phyloP scores from a whole-genome alignment of 2,329 filamentous ascomycete genomes.

The Talaromyces sp. region DNA sequence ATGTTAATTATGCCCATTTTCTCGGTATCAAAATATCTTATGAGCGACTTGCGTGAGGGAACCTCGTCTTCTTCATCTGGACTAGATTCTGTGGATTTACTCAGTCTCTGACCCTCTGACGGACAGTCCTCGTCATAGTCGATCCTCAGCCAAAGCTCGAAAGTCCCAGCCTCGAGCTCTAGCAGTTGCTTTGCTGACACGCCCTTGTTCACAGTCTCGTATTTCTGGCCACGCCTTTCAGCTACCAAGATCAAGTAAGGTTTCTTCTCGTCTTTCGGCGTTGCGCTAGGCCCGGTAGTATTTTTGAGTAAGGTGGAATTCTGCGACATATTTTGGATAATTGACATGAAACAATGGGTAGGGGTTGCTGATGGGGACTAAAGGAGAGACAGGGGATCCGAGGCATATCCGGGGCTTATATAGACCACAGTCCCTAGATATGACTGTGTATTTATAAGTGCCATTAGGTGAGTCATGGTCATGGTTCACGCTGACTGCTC shows the following conservation, averaged over 20 bases:
- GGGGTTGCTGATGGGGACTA: not conserved
- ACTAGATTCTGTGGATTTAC: not conserved
- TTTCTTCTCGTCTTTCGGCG: no score
- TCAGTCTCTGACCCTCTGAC: not conserved
- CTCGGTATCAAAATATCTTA: not conserved
- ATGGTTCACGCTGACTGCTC: not conserved
- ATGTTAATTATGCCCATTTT: no score
- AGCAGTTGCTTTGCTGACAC: not conserved
- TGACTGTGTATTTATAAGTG: not conserved
- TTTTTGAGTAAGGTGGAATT: not conserved
- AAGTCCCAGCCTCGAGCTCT: not conserved
- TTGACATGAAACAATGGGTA: no score
- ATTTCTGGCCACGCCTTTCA: not conserved
- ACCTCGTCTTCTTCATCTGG: no score
- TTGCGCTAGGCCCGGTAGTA: not conserved
- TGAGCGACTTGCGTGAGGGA: not conserved
- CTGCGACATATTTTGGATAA: no score
- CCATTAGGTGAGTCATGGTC: not conserved
- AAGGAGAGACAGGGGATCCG: not conserved
- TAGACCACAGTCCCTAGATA: not conserved
- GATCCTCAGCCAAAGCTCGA: not conserved
- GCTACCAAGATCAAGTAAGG: not conserved
- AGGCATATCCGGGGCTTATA: not conserved
- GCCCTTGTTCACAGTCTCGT: not conserved
- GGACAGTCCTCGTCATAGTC: not conserved